Conservation (phyloP, 1,284 basidiomycete species). For the Pseudomicrostroma phylloplanum region DNA sequence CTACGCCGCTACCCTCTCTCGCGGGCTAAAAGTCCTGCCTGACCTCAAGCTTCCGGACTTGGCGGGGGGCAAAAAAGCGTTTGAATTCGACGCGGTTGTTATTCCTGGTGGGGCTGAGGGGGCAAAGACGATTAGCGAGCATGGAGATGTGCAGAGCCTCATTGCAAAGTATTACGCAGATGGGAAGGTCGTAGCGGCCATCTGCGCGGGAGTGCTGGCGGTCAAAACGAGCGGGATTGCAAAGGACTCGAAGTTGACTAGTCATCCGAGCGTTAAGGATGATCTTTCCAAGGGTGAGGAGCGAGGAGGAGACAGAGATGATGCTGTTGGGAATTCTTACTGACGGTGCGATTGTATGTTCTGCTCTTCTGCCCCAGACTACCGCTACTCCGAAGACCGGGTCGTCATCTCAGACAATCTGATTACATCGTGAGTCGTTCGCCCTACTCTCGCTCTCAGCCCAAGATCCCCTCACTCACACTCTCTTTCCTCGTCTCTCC, state of each 20-base stretch:
- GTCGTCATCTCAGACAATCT: conserved; percentile 67
- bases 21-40: conserved; percentile 41
- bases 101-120: conserved; percentile 77
- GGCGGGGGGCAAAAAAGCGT: conserved; percentile 32
- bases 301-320: background rate
- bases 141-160: conserved; percentile 61
- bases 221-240: conserved; percentile 63
- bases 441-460: too few relatives aligned
- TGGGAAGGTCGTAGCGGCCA: conserved; percentile 32
- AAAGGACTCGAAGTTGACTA: conserved; percentile 61
- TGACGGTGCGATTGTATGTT: background rate
- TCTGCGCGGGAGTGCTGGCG: conserved; percentile 57
- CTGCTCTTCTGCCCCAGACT: conserved; percentile 56
- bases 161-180: conserved; percentile 60
- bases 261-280: conserved; percentile 68
- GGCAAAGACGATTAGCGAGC: conserved; percentile 65
- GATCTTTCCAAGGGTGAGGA: conserved; percentile 60
- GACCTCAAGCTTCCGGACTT: conserved; percentile 34
- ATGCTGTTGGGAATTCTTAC: background rate
- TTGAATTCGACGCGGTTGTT: conserved; percentile 64
- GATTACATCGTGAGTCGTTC: conserved; percentile 62
- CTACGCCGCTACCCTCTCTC: conserved; percentile 23
- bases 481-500: background rate
- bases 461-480: background rate
- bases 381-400: conserved; percentile 68